Evolutionary conservation across 495 filamentous ascomycete genomes (phyloP), one percentile per base, ranked within the genome.

Genomic region (Antarctomyces pellizariae): DNA sequence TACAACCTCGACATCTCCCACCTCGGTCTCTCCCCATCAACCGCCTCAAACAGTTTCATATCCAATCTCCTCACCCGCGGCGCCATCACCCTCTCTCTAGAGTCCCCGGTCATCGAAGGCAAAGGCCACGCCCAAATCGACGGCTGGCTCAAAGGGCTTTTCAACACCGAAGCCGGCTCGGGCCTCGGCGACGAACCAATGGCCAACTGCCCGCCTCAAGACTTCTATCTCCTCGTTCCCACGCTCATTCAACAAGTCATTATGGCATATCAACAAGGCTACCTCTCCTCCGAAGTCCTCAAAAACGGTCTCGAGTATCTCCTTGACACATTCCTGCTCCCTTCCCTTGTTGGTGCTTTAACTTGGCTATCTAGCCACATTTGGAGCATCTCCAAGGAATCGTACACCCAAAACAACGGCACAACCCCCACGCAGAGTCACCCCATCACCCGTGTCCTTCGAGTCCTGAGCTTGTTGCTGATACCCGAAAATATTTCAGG

Each of bases 191-290:
- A 97, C 38, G 84, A 91, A 29, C 64, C 89, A 4, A 80, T 93
- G 73, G 72, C 78, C 5, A 67, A 72, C 1, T 95, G 86, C 39
- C 77, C 72, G 13, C 89, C 86, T 1, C 82, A 91, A 37, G 76
- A 90, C 16, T 97, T 95, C 41, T 92, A 93, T 39, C 50, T 75
- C 10, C 65, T 97, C n/a, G 71, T 90, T 3, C 71, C 82, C 5
- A 86, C 83, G 1, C 48, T 95, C 0, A 90, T 95, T 40, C 61
- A 71, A 30, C 79, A 95, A 36, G 78, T 74, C 23, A 61, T 90
- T 1, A 56, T 73, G 7, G 86, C 79, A 1, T 74, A 71, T 37
- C 62, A 67, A 32, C 64, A 61, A 0, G 67, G 67, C 4, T 57
- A 68, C 17, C 48, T 97, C 13, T 64, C 69, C 13, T 64, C 89